Conservation (phyloP, 2,329 filamentous ascomycete species). For the Hyphodiscus sp. region DNA sequence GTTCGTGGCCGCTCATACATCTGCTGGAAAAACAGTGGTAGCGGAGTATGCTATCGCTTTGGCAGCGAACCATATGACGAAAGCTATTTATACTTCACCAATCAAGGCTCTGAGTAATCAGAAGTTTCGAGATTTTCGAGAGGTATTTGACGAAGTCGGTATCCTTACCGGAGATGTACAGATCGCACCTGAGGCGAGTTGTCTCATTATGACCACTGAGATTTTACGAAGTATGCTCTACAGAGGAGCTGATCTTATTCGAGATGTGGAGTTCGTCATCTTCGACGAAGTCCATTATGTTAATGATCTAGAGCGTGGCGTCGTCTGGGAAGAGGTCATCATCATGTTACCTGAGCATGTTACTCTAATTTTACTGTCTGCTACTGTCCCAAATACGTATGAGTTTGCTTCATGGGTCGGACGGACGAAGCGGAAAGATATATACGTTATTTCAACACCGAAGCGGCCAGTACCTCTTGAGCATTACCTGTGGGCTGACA, state of each 20-base stretch:
- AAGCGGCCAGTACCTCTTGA: slow-evolving; percentile 93
- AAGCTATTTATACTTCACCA: slow-evolving; percentile 96
- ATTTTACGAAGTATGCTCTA: slow-evolving; percentile 98
- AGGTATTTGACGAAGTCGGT: slow-evolving; percentile 88
- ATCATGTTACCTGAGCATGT: slow-evolving; percentile 99
- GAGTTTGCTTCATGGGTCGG: slow-evolving; percentile 99
- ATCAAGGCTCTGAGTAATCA: slow-evolving; percentile 99
- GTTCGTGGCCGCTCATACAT: slow-evolving; percentile 96
- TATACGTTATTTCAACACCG: slow-evolving; percentile 96
- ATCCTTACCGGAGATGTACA: slow-evolving; percentile 97
- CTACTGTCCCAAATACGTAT: slow-evolving; percentile 93
- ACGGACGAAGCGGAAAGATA: slow-evolving; percentile 95
- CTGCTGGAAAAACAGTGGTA: slow-evolving; percentile 95
- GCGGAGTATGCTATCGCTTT: slow-evolving; percentile 96
- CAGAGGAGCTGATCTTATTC: slow-evolving; percentile 86
- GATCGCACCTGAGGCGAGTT: slow-evolving; percentile 95
- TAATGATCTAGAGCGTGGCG: slow-evolving; percentile 89
- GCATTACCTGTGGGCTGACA: slow-evolving; percentile 93
- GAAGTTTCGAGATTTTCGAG: slow-evolving; percentile 92
- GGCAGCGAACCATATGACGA: slow-evolving; percentile 98
- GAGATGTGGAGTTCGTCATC: slow-evolving; percentile 97
- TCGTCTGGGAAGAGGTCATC: slow-evolving; percentile 99
- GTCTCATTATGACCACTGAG: slow-evolving; percentile 98
- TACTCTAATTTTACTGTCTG: slow-evolving; percentile 88
- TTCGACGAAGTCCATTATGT: slow-evolving; percentile 99